phyloP scores from a whole-genome alignment of 495 filamentous ascomycete species.

The Neurospora pannonica region DNA sequence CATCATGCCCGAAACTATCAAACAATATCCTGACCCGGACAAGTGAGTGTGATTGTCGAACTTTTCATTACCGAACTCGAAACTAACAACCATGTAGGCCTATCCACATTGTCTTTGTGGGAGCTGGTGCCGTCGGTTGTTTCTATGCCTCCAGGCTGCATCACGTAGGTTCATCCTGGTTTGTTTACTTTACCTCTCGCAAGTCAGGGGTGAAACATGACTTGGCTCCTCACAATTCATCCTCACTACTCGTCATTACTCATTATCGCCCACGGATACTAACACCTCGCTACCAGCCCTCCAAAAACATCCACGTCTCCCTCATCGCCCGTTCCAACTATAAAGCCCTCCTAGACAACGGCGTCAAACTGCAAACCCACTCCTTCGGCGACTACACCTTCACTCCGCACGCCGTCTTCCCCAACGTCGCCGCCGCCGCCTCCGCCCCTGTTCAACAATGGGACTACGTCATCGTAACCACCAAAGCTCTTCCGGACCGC shows the following conservation, averaged over 20 bases:
- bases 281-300: slow-evolving; percentile 19
- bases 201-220: background rate
- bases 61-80: background rate
- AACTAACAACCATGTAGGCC: slow-evolving; percentile 22
- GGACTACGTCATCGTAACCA: slow-evolving; percentile 53
- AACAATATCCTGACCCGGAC: slow-evolving; percentile 12
- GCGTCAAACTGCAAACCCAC: slow-evolving; percentile 41
- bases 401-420: slow-evolving; percentile 38
- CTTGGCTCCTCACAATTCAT: background rate
- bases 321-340: slow-evolving; percentile 51
- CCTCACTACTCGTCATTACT: background rate
- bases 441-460: slow-evolving; percentile 21
- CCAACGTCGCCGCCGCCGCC: slow-evolving; percentile 29
- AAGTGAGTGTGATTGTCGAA: slow-evolving; percentile 7
- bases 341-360: slow-evolving; percentile 32
- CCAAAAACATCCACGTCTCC: slow-evolving; percentile 30
- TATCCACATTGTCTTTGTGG: slow-evolving; percentile 45
- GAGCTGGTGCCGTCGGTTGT: slow-evolving; percentile 49
- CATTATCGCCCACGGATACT: background rate
- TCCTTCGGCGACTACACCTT: slow-evolving; percentile 47
- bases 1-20: slow-evolving; percentile 11
- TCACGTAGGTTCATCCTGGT: slow-evolving; percentile 23
- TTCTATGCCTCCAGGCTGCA: slow-evolving; percentile 51
- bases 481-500: slow-evolving; percentile 48
- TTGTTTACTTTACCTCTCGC: background rate